Percentiles rank a stretch among this genome's conserved stretches.
phyloP scores from a whole-genome alignment of 2,329 filamentous ascomycete genomes.

The Pseudogymnoascus sp. region DNA sequence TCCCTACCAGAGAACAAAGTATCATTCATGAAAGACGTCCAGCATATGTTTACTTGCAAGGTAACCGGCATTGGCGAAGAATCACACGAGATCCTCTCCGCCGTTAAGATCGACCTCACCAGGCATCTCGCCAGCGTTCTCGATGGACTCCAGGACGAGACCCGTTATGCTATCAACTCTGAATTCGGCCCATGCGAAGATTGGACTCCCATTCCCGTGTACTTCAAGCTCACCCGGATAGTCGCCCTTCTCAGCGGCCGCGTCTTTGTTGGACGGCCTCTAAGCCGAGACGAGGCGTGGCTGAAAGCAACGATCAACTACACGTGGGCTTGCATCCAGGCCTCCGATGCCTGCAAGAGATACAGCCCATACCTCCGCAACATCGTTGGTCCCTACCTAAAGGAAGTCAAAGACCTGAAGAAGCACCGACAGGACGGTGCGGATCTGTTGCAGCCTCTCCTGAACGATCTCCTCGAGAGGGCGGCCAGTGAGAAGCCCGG shows the following conservation, averaged over 20 bases:
- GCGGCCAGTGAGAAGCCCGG: background rate
- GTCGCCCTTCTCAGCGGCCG: slow-evolving; percentile 32
- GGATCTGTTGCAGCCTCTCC: slow-evolving; percentile 15
- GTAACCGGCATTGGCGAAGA: slow-evolving; percentile 19
- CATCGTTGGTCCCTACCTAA: slow-evolving; percentile 13
- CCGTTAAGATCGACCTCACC: slow-evolving; percentile 13
- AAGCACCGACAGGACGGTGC: slow-evolving; percentile 11
- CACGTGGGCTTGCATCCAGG: slow-evolving; percentile 15
- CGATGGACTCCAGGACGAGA: slow-evolving; percentile 13
- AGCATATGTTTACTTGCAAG: slow-evolving; percentile 13
- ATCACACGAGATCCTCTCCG: background rate
- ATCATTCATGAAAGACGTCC: slow-evolving; percentile 14
- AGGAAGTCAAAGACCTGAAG: slow-evolving; percentile 14
- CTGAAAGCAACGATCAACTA: slow-evolving; percentile 17
- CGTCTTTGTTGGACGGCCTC: slow-evolving; percentile 20
- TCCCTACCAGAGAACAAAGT: slow-evolving; percentile 10
- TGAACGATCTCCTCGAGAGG: slow-evolving; percentile 9
- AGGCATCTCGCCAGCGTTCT: slow-evolving; percentile 11
- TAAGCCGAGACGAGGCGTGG: slow-evolving; percentile 23
- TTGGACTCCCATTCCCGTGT: slow-evolving; percentile 24
- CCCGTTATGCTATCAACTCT: slow-evolving; percentile 2
- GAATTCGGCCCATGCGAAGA: slow-evolving; percentile 18
- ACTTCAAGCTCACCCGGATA: slow-evolving; percentile 30
- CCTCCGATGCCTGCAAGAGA: slow-evolving; percentile 16
- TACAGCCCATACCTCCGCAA: slow-evolving; percentile 13